Percentiles rank a stretch among this genome's conserved stretches.
These are phyloP conservation scores for Capronia coronata DNA, from an alignment of 2,329 filamentous ascomycete species.

Conservation along the genomic window DNA sequence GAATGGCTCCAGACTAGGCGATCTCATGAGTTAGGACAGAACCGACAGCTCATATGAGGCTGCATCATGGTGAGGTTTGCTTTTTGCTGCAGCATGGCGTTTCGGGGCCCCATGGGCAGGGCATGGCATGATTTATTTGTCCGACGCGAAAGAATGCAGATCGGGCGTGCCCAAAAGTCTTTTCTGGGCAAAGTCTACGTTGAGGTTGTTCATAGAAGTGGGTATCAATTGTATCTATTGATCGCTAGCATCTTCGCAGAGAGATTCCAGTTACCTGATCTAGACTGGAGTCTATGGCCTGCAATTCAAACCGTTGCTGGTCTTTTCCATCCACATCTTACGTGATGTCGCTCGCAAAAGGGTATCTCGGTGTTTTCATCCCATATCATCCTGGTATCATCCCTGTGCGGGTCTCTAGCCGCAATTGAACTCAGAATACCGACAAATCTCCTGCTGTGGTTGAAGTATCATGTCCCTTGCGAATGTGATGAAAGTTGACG, in stretches of 20 bases:
- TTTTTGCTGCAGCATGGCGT: neutral
- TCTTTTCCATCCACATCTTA: neutral
- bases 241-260: neutral
- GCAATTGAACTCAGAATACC: neutral
- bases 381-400: neutral
- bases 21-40: neutral
- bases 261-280: neutral
- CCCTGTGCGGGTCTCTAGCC: neutral
- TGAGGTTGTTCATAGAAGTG: too few species aligned
- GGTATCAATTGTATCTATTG: neutral
- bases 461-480: neutral
- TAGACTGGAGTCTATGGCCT: neutral
- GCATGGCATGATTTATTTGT: too few species aligned
- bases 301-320: neutral
- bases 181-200: too few species aligned
- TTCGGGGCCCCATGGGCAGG: neutral
- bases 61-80: neutral
- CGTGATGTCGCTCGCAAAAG: neutral
- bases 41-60: neutral
- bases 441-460: neutral
- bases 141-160: too few species aligned
- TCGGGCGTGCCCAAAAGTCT: too few species aligned
- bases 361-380: neutral
- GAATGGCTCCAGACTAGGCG: slow-evolving; percentile 7
- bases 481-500: neutral